These are phyloP conservation scores for Phytophthora litchii DNA, from an alignment of 352 stramenopile species.

Conservation along the genomic window DNA sequence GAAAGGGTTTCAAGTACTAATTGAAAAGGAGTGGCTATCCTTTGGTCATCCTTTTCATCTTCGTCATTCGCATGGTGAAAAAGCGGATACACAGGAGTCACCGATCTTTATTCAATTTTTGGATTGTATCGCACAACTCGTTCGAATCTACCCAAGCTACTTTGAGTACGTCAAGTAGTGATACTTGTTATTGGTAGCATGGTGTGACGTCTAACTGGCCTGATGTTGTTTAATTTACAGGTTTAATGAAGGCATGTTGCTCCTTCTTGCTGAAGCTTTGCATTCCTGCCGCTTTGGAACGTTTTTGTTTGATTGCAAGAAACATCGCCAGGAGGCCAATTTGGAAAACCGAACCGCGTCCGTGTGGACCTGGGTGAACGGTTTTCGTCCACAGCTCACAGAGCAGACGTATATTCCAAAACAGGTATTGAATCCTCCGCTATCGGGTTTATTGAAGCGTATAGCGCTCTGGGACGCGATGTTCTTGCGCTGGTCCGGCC, in stretches of 20 bases:
- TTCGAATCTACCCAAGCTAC: conserved; percentile 93
- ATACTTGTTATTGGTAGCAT: not conserved
- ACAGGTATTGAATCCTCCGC: conserved; percentile 58
- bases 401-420: conserved; percentile 60
- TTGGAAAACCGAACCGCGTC: conserved; percentile 69
- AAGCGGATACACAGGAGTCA: conserved; percentile 80
- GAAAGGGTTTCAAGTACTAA: conserved; percentile 78
- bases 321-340: conserved; percentile 62
- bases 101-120: conserved; percentile 90
- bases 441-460: conserved; percentile 66
- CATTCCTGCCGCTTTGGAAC: conserved; percentile 98
- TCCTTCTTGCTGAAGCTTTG: conserved; percentile 95
- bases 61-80: conserved; percentile 76
- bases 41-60: conserved; percentile 87
- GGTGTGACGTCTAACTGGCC: not conserved
- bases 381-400: conserved; percentile 65
- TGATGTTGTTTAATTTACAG: conserved; percentile 18
- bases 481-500: conserved; percentile 77
- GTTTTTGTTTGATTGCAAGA: conserved; percentile 97
- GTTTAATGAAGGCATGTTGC: conserved; percentile 94
- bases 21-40: conserved; percentile 88
- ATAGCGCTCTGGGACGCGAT: conserved; percentile 73
- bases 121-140: conserved; percentile 81
- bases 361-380: conserved; percentile 87
- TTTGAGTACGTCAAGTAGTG: conserved; percentile 89